Conservation (phyloP, 495 filamentous ascomycete species). For the Hypomontagnella monticulosa region DNA sequence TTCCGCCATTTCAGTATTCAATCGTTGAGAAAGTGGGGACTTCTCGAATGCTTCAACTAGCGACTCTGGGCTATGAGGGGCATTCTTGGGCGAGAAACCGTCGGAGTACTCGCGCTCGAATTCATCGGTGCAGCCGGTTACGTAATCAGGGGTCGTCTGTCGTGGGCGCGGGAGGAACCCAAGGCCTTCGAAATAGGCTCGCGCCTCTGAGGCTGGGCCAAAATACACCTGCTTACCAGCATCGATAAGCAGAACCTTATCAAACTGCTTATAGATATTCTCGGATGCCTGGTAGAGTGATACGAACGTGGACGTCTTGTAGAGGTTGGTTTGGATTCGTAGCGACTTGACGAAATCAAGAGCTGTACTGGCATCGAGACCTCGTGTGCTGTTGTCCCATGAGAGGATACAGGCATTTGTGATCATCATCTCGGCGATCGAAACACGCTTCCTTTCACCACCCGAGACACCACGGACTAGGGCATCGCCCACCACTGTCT, state of each 20-base stretch:
- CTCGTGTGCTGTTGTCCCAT: constrained; percentile 88
- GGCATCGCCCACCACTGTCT: constrained; percentile 83
- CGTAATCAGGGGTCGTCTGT: constrained; percentile 85
- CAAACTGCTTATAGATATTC: constrained; percentile 85
- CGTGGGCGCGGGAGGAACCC: constrained; percentile 82
- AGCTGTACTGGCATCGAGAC: constrained; percentile 84
- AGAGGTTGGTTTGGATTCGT: constrained; percentile 79
- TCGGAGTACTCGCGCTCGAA: constrained; percentile 80
- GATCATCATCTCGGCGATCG: constrained; percentile 76
- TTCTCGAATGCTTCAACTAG: constrained; percentile 74
- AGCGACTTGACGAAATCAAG: constrained; percentile 77
- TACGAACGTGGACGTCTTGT: constrained; percentile 81
- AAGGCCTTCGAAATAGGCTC: constrained; percentile 81
- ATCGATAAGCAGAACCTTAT: constrained; percentile 88
- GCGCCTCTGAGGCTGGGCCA: constrained; percentile 73
- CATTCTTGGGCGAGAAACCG: constrained; percentile 67
- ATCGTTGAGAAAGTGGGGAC: constrained; percentile 64
- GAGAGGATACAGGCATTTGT: constrained; percentile 76
- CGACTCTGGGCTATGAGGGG: constrained; percentile 70
- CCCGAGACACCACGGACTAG: constrained; percentile 87
- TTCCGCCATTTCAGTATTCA: constrained; percentile 71
- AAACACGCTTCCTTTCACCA: constrained; percentile 82
- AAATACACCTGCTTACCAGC: constrained; percentile 83
- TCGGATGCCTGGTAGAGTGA: constrained; percentile 86
- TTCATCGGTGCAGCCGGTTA: constrained; percentile 85